Base-by-base conservation (phyloP, 148 eudicot genomes). In the Camellia sinensis region DNA sequence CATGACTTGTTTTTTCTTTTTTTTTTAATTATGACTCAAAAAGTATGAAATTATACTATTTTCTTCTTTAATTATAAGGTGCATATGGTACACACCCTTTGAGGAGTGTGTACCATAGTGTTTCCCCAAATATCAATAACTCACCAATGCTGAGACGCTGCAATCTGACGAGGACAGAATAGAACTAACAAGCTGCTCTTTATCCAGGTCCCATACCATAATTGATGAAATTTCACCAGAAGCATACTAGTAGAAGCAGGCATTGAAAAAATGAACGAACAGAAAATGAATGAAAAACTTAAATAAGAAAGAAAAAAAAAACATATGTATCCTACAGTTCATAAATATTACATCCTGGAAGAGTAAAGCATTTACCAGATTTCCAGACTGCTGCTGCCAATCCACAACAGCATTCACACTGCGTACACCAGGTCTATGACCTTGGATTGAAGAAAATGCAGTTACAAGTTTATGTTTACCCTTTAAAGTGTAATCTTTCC, bases 321-420 rank as follows among this genome's bases (percentile, higher is more conserved):
- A 29, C 37, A 29, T 29, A 29, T 29, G 37, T 29, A 29, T 29
- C 37, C 37, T 8, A 43, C 13, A 6, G 15, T 29, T 54, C 40
- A 13, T 12, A 72, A 72, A 12, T 21, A 21, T 48, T 4, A 18
- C 75, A 43, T 41, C 48, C 60, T 53, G 21, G 45, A 29, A 29
- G 37, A 41, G 60, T 66, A 57, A 13, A n/a, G 67, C 40, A 80
- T 66, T 50, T 88, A 96, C 99, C 89, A 96, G 86, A 88, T 84
- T 89, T 83, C 99, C 99, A 80, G 99, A 93, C 79, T 93, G 97
- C 75, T 96, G 99, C 87, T 96, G 99, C 99, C 99, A 96, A 89
- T 93, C 99, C 79, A 96, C 97, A 80, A 96, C 98, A 62, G 92
- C 90, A 77, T 88, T 92, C 73, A 85, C 82, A 88, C 89, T 86